Evolutionary conservation across 805 yeast genomes (phyloP), one percentile per base, ranked within the genome.

Genomic region (Ogataea pilisensis): DNA sequence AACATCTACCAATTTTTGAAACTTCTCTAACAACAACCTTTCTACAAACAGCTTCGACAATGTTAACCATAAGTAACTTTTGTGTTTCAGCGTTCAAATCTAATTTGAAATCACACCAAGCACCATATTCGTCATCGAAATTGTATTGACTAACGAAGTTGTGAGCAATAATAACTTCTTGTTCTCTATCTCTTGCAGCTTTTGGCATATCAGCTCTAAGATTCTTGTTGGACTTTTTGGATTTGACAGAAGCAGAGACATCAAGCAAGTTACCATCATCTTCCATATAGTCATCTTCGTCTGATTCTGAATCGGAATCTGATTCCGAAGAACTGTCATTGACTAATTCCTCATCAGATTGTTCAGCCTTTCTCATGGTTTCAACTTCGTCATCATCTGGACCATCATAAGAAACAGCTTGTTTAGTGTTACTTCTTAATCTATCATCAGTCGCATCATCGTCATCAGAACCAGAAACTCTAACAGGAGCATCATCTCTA

Each of bases 371-470:
- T 65, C 81, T 81, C 90, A 87, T 85, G 38, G 86, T 85, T 61
- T 88, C 97, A 45, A 86, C 70, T 59, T 90, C 97, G 24, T 88
- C 98, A 48, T 90, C 97, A 65, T 90, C 98, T 26, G 96, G 96
- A 13, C 80, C 95, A 49, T 90, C 98, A 54, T 88, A 88, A 2
- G 96, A 88, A 30, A 85, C 91, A 14, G 95, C 81, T 66, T 90
- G 95, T 54, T 88, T 87, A 29, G 80, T 71, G 51, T 82, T 82
- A 39, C 73, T 66, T 49, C 70, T 75, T 44, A 73, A 65, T 55
- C 73, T 78, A 45, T 77, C 87, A 48, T 80, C 83, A 40, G 74
- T 82, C 39, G 80, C 86, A 42, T 75, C 83, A 25, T 67, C 82
- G 28, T 64, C 82, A 30, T 64, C 73, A 13, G 32, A 26, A n/a